phyloP scores from a whole-genome alignment of 1,139 yeast species.

The Lodderomyces orthopsilosis region DNA sequence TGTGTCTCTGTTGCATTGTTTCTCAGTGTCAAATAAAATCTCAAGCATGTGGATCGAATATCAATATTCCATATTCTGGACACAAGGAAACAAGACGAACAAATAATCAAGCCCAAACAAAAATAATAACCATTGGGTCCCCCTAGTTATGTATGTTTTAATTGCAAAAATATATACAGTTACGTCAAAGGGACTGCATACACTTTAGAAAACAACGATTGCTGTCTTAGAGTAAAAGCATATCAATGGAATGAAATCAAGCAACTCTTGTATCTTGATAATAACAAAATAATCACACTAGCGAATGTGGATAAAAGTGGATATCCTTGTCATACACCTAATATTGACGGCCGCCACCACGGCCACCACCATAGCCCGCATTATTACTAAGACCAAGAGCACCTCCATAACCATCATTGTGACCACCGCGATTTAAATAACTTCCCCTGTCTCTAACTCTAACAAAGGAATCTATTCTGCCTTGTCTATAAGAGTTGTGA shows the following conservation, averaged over 20 bases:
- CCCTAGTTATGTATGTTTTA: background rate
- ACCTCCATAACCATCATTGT: background rate
- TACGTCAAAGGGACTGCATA: background rate
- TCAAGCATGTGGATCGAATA: too few species aligned
- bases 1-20: too few species aligned
- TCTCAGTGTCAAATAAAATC: too few species aligned
- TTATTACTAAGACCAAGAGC: background rate
- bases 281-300: too few species aligned
- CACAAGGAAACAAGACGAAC: background rate
- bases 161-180: background rate
- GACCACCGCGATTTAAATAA: conserved; percentile 3
- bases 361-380: background rate
- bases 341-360: background rate
- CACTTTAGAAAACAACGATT: too few species aligned
- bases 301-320: too few species aligned
- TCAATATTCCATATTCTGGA: background rate
- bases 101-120: background rate
- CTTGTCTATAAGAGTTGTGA: background rate
- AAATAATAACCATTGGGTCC: background rate
- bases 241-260: too few species aligned
- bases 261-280: too few species aligned
- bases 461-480: background rate
- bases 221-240: too few species aligned
- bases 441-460: conserved; percentile 2
- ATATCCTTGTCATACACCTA: too few species aligned